Conservation (phyloP, 2,329 filamentous ascomycete species). For the Penicillium sp. region DNA sequence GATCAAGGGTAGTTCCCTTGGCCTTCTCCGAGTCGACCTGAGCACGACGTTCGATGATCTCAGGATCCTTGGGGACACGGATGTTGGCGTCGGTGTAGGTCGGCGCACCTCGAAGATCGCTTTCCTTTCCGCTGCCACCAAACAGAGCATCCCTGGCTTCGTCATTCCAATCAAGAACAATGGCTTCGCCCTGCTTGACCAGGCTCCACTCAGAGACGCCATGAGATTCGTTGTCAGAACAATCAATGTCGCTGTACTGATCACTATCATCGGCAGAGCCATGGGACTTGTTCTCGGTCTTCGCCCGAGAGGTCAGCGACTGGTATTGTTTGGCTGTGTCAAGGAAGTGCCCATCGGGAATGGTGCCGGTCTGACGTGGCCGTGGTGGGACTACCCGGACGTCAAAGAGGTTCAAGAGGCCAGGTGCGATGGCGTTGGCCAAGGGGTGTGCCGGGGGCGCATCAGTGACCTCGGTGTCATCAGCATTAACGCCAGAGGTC, state of each 20-base stretch:
- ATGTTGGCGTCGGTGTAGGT: slow-evolving; percentile 54
- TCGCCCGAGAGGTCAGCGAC: slow-evolving; percentile 42
- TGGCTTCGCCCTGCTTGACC: slow-evolving; percentile 72
- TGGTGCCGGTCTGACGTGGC: slow-evolving; percentile 34
- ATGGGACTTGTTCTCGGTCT: slow-evolving; percentile 4
- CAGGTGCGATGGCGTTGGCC: slow-evolving; percentile 56
- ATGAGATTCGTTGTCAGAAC: slow-evolving; percentile 12
- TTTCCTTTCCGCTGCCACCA: slow-evolving; percentile 37
- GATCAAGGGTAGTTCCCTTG: slow-evolving; percentile 75
- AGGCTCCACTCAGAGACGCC: slow-evolving; percentile 49
- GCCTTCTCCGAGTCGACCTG: slow-evolving; percentile 63
- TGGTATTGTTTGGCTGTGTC: slow-evolving; percentile 58
- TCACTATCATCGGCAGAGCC: slow-evolving; percentile 21
- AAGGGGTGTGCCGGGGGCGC: slow-evolving; percentile 46
- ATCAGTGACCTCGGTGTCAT: slow-evolving; percentile 16
- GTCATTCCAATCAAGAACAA: slow-evolving; percentile 80
- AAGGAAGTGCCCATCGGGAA: slow-evolving; percentile 67
- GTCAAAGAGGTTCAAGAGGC: slow-evolving; percentile 69
- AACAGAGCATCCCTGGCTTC: slow-evolving; percentile 70
- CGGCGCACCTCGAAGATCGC: slow-evolving; percentile 55
- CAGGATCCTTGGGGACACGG: slow-evolving; percentile 50
- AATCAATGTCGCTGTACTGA: slow-evolving; percentile 32
- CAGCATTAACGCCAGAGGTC: slow-evolving; percentile 15
- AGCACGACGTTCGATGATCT: slow-evolving; percentile 60
- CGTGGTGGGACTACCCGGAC: slow-evolving; percentile 62